Conservation (phyloP, 371 early-diverging fungal genomes). For the Circinella minor region DNA sequence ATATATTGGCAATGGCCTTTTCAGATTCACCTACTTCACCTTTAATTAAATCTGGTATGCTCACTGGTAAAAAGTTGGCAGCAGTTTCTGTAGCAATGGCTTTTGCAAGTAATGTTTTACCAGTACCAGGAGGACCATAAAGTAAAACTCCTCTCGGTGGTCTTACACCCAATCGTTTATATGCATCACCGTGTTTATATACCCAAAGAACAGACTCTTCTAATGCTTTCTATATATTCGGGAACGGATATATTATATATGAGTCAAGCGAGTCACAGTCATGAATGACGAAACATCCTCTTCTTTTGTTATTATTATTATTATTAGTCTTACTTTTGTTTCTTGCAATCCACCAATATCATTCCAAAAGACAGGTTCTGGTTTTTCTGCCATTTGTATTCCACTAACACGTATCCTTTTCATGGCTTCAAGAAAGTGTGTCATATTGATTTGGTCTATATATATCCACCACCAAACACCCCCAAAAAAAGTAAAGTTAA, state of each 20-base stretch:
- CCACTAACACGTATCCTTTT: slow-evolving; percentile 40
- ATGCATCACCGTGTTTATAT: slow-evolving; percentile 67
- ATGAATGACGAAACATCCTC: no score
- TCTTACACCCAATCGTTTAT: slow-evolving; percentile 63
- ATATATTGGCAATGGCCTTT: slow-evolving; percentile 87
- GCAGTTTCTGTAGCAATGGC: slow-evolving; percentile 92
- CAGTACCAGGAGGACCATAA: slow-evolving; percentile 94
- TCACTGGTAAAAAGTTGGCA: slow-evolving; percentile 93
- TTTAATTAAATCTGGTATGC: slow-evolving; percentile 94
- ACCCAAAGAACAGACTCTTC: slow-evolving; percentile 95
- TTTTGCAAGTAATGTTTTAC: slow-evolving; percentile 88
- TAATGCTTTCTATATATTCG: slow-evolving; percentile 54
- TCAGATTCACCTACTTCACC: slow-evolving; percentile 94
- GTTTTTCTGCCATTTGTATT: slow-evolving; percentile 51
- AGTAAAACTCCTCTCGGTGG: slow-evolving; percentile 78
- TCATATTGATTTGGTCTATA: not conserved
- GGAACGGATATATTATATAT: no score
- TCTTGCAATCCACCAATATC: slow-evolving; percentile 94
- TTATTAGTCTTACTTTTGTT: slow-evolving; percentile 67
- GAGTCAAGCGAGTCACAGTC: no score
- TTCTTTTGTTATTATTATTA: no score
- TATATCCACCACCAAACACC: not conserved
- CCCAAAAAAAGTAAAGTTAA: no score
- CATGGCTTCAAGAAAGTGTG: slow-evolving; percentile 38
- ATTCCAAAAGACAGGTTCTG: slow-evolving; percentile 71